Conservation (phyloP, 208 protist genomes). For the Tritrichomonas foetus region DNA sequence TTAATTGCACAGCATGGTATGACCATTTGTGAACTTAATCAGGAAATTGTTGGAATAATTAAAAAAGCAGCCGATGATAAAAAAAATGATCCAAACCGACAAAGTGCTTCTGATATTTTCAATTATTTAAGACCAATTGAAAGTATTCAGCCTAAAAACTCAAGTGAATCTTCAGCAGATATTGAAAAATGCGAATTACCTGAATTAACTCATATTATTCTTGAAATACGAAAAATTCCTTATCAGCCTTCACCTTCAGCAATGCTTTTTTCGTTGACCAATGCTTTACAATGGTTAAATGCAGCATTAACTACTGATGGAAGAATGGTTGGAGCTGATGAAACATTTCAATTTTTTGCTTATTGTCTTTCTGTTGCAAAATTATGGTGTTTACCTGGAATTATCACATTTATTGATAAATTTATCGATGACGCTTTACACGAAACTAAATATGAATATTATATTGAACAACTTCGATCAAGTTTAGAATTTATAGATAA, state of each 20-base stretch:
- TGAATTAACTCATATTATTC: background rate
- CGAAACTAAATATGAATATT: constrained; percentile 32
- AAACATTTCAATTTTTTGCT: background rate
- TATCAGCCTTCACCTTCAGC: background rate
- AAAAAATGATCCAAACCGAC: too few species aligned
- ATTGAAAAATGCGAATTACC: background rate
- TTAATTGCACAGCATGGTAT: background rate
- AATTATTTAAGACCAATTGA: background rate
- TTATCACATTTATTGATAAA: background rate
- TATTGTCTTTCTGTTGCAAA: background rate
- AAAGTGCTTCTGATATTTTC: background rate
- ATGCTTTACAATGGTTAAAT: background rate
- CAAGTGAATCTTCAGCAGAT: background rate
- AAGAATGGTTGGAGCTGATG: background rate
- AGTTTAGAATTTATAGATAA: background rate
- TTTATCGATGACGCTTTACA: background rate
- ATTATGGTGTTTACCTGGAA: background rate
- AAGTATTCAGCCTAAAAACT: background rate
- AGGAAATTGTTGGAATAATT: background rate
- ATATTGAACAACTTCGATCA: background rate
- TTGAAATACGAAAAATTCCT: background rate
- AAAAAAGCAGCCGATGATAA: background rate
- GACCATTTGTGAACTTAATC: background rate
- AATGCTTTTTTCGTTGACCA: background rate
- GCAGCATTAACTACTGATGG: background rate